Percentiles rank a stretch among this genome's conserved stretches.
Conservation (phyloP, 2,329 filamentous ascomycete species). For the Alternaria burnsii region DNA sequence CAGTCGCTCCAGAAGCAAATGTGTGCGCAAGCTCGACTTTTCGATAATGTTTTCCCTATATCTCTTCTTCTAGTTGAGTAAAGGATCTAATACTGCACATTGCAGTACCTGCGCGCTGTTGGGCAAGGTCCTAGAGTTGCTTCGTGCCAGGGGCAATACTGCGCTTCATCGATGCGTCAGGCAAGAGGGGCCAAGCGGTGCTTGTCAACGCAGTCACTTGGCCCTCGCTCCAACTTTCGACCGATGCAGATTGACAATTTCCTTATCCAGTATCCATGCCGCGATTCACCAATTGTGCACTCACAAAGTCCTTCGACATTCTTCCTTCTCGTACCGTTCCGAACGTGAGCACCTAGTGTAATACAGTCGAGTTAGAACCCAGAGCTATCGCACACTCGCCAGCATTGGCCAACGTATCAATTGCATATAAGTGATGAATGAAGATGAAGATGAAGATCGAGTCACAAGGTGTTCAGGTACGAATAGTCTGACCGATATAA, state of each 20-base stretch:
- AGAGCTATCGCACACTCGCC: no score
- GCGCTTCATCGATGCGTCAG: conserved; percentile 7
- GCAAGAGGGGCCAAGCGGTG: conserved; percentile 15
- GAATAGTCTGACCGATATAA: no score
- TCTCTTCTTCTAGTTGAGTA: not conserved
- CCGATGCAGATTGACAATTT: not conserved
- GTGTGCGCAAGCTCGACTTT: not conserved
- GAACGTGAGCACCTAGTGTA: no score
- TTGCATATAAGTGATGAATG: no score
- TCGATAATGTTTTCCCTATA: not conserved
- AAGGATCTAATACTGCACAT: no score
- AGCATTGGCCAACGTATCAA: no score
- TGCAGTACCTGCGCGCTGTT: not conserved
- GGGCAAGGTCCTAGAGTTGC: not conserved
- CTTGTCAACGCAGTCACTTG: conserved; percentile 10
- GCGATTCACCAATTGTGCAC: not conserved
- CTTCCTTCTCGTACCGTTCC: no score
- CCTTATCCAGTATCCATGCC: not conserved
- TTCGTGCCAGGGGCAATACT: not conserved
- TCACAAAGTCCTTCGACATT: not conserved
- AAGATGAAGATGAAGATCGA: no score
- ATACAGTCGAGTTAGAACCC: no score
- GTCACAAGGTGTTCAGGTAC: no score
- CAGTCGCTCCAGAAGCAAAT: conserved; percentile 1
- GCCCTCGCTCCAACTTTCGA: not conserved